Percentiles rank a stretch among this genome's conserved stretches.
Evolutionary conservation across 495 filamentous ascomycete genomes (phyloP).

Genomic region (Aspergillus taichungensis): DNA sequence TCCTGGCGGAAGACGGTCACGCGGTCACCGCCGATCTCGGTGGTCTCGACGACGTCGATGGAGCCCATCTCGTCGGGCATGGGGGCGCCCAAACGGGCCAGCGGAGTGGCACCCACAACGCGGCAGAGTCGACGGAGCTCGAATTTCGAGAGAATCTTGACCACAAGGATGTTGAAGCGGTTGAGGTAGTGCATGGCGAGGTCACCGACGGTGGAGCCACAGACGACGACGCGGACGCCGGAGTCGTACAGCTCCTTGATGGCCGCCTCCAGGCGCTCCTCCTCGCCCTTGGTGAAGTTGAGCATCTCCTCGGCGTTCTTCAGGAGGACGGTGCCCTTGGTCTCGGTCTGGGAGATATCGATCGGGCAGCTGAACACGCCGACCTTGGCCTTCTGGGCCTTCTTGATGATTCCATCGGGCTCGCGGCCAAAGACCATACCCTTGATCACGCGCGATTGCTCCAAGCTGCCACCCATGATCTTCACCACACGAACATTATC

Average conservation of each 20-base stretch:
- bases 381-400: conserved; percentile 86
- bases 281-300: conserved; percentile 95
- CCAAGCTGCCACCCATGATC: conserved; percentile 95
- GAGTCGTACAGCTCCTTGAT: conserved; percentile 96
- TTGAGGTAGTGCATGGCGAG: conserved; percentile 97
- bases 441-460: conserved; percentile 88
- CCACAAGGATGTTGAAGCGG: conserved; percentile 87
- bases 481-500: conserved; percentile 99
- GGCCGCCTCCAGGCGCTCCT: conserved; percentile 75
- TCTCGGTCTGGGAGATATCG: conserved; percentile 94
- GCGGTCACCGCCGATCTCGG: conserved; percentile 96
- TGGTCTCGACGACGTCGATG: conserved; percentile 91
- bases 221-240: conserved; percentile 83
- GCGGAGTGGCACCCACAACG: conserved; percentile 90
- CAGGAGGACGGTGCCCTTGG: conserved; percentile 97
- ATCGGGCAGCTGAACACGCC: conserved; percentile 95
- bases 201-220: conserved; percentile 86
- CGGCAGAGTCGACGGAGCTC: conserved; percentile 89
- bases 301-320: conserved; percentile 98
- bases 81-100: conserved; percentile 90
- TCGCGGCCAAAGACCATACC: conserved; percentile 97
- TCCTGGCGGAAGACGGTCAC: conserved; percentile 99
- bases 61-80: conserved; percentile 99
- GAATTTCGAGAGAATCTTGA: conserved; percentile 98
- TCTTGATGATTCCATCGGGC: conserved; percentile 84